Evolutionary conservation across 2,329 filamentous ascomycete genomes (phyloP), one percentile per base, ranked within the genome.

Genomic region (Bisporella sp.): DNA sequence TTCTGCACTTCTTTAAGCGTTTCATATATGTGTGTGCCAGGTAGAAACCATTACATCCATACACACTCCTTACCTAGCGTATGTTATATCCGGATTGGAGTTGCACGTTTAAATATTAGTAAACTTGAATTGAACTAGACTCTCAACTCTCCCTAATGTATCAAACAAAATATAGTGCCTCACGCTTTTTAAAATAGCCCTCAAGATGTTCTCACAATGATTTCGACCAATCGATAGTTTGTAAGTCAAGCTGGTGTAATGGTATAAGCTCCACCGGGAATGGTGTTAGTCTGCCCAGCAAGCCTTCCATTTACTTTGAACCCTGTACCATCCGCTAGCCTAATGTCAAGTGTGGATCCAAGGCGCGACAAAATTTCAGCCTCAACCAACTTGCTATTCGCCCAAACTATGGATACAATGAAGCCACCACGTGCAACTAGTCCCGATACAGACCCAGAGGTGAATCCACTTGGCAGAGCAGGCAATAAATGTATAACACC

Each of bases 401-500:
- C 30, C 59, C 56, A 57, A 7, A 35, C 46, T 30, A 59, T 59
- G 43, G 50, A 50, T 3, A 57, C 53, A 40, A 50, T 40, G 32
- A 56, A 53, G 9, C 48, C 54, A 6, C 57, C 54, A 1, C 57
- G 52, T 1, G 54, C 53, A 9, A 58, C 43, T 11, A 59, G 49
- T 4, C 57, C 56, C 3, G 30, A 55, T 7, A 59, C 54, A n/a
- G 21, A 47, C n/a, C 49, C 49, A 5, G 49, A 39, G 4, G 54
- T 51, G 4, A 61, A 37, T 2, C 57, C 55, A 2, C 55, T 31
- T 4, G 61, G 61, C 21, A 64, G 54, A 2, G 63, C 64, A 32
- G 61, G 61, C 9, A 61, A 45, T 21, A 58, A 53, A 45, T 64
- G 63, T 40, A 65, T 57, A 1, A 56, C 57, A 6, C 48, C 45